Conservation (phyloP, 1,284 basidiomycete species). For the Schizophyllum commune region DNA sequence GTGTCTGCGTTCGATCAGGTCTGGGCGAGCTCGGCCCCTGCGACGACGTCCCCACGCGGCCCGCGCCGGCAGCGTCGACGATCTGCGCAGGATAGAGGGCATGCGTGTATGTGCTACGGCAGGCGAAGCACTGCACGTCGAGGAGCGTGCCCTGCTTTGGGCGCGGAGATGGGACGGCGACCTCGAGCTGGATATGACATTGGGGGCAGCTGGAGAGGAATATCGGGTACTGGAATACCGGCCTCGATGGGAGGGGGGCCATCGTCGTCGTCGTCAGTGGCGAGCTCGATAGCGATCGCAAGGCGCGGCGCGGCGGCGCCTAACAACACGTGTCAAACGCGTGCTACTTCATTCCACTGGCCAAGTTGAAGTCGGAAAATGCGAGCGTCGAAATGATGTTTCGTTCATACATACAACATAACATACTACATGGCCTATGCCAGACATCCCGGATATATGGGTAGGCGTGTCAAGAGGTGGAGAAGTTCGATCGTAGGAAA, state of each 20-base stretch:
- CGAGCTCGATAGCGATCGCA: too few species aligned
- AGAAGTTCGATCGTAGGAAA: too few species aligned
- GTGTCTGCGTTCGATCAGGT: conserved; percentile 12
- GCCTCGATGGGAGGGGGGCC: conserved; percentile 46
- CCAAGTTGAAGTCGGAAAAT: too few species aligned
- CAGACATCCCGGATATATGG: too few species aligned
- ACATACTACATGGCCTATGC: too few species aligned
- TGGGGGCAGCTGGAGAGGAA: conserved; percentile 56
- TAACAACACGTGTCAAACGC: too few species aligned
- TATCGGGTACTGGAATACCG: conserved; percentile 53
- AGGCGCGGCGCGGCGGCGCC: too few species aligned
- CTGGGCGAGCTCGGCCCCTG: conserved; percentile 12
- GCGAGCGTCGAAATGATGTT: too few species aligned
- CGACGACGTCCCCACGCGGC: conserved; percentile 3
- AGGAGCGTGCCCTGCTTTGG: conserved; percentile 60
- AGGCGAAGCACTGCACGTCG: conserved; percentile 65
- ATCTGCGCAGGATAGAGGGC: conserved; percentile 59
- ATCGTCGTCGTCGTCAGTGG: conserved; percentile 13
- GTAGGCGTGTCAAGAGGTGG: too few species aligned
- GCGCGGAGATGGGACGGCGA: conserved; percentile 59
- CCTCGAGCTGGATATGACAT: conserved; percentile 66
- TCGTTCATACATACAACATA: too few species aligned
- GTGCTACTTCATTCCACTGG: too few species aligned
- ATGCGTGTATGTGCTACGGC: conserved; percentile 49
- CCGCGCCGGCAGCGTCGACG: conserved; percentile 12